These are phyloP conservation scores for Krasilnikovozyma curviuscula DNA, from an alignment of 768 basidiomycete genomes.

Conservation along the genomic window DNA sequence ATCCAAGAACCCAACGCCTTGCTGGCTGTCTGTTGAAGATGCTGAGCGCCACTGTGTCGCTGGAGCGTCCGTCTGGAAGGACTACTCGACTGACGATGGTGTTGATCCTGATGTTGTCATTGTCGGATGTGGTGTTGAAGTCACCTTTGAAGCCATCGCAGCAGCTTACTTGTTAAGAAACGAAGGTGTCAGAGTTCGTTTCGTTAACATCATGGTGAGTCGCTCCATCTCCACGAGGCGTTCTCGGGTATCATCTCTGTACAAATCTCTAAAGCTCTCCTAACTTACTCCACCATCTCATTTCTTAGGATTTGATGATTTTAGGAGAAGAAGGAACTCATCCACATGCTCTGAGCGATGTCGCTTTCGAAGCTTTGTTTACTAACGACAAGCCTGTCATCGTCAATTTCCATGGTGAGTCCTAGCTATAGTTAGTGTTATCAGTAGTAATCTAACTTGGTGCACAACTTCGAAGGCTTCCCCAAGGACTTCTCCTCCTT, in stretches of 20 bases:
- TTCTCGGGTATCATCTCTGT: slow-evolving; percentile 2
- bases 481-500: slow-evolving; percentile 36
- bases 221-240: too few relatives aligned
- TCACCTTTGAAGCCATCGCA: slow-evolving; percentile 73
- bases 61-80: slow-evolving; percentile 71
- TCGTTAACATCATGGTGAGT: slow-evolving; percentile 82
- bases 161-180: slow-evolving; percentile 61
- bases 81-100: slow-evolving; percentile 52
- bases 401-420: slow-evolving; percentile 58
- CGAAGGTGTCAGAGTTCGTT: slow-evolving; percentile 49
- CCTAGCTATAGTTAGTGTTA: slow-evolving; percentile 41
- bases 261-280: too few relatives aligned
- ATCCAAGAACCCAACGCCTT: slow-evolving; percentile 41
- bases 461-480: slow-evolving; percentile 45
- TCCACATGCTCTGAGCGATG: slow-evolving; percentile 25
- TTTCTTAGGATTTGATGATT: slow-evolving; percentile 43
- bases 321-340: slow-evolving; percentile 41
- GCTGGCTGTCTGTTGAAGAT: slow-evolving; percentile 23
- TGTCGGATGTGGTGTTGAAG: slow-evolving; percentile 67
- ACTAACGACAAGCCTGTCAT: slow-evolving; percentile 48
- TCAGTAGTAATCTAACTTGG: slow-evolving; percentile 41
- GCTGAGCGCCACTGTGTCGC: slow-evolving; percentile 52
- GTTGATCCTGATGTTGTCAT: slow-evolving; percentile 39
- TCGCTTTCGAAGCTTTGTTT: slow-evolving; percentile 50
- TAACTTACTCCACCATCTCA: too few relatives aligned